Conservation (phyloP, 805 yeast species). For the Lachancea mirantina region DNA sequence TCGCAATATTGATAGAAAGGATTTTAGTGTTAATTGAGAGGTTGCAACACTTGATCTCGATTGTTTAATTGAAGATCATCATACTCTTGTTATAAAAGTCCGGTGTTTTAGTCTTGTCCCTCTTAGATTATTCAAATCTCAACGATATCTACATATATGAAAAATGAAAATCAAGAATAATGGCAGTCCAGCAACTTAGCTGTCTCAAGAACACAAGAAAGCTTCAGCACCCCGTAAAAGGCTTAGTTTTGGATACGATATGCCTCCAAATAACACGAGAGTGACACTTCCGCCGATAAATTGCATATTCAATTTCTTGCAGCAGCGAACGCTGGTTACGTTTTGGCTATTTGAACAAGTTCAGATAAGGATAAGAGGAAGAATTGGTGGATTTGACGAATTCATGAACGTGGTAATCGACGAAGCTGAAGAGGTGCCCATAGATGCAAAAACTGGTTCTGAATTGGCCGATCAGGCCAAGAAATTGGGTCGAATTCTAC, state of each 20-base stretch:
- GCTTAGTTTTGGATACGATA: no score
- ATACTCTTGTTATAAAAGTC: no score
- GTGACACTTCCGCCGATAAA: constrained; percentile 83
- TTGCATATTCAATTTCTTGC: constrained; percentile 78
- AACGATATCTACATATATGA: background rate
- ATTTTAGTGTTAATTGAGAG: no score
- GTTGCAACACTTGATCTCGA: no score
- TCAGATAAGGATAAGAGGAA: constrained; percentile 69
- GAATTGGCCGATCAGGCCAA: constrained; percentile 28
- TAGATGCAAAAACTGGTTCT: constrained; percentile 34
- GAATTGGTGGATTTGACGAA: constrained; percentile 90
- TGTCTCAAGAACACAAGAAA: background rate
- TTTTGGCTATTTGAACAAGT: constrained; percentile 90
- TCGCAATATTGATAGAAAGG: no score
- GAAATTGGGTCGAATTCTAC: constrained; percentile 62
- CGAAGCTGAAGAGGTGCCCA: constrained; percentile 58
- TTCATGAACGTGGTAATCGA: constrained; percentile 80
- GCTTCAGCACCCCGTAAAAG: background rate
- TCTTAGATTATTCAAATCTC: no score
- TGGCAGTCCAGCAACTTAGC: no score
- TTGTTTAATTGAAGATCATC: no score
- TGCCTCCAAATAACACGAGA: constrained; percentile 19
- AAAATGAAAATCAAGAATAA: background rate
- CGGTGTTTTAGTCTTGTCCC: no score
- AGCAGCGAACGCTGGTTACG: constrained; percentile 69